These are phyloP conservation scores for Monosporascus sp. DNA, from an alignment of 2,329 filamentous ascomycete species.

Conservation along the genomic window DNA sequence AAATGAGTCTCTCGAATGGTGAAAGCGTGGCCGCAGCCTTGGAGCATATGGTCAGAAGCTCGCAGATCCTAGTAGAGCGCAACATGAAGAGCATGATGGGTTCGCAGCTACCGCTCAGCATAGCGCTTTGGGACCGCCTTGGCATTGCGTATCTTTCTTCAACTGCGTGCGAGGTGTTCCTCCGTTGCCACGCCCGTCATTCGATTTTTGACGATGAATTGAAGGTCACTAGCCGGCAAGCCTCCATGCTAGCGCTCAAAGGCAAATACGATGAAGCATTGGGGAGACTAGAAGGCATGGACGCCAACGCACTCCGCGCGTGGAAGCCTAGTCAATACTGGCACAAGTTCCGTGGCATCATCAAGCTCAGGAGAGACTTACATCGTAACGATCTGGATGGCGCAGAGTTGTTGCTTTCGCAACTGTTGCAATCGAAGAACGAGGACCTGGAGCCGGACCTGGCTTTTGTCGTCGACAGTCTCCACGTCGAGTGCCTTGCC, in stretches of 20 bases:
- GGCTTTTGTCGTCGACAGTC: conserved; percentile 43
- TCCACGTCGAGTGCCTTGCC: conserved; percentile 48
- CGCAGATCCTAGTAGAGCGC: conserved; percentile 73
- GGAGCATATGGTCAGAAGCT: conserved; percentile 76
- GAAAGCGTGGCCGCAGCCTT: conserved; percentile 59
- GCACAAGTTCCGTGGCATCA: conserved; percentile 59
- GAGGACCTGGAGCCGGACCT: conserved; percentile 50
- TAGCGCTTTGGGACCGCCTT: conserved; percentile 70
- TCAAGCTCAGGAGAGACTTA: conserved; percentile 60
- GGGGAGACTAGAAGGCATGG: conserved; percentile 52
- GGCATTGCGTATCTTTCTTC: conserved; percentile 55
- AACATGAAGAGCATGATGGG: conserved; percentile 69
- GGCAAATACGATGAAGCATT: conserved; percentile 70
- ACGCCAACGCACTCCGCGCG: conserved; percentile 59
- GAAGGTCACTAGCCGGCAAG: conserved; percentile 66
- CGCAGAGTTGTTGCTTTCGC: conserved; percentile 44
- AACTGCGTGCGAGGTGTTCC: conserved; percentile 66
- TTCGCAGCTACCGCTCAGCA: conserved; percentile 65
- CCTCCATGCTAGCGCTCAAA: conserved; percentile 58
- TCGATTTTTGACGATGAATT: conserved; percentile 70
- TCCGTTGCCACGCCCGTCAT: conserved; percentile 61
- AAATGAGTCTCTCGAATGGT: conserved; percentile 68
- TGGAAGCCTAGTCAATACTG: conserved; percentile 75
- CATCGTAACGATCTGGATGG: conserved; percentile 49
- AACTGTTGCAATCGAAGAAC: conserved; percentile 46